Base-by-base conservation (phyloP, 2,329 filamentous ascomycete genomes). In the Colletotrichum tropicale region DNA sequence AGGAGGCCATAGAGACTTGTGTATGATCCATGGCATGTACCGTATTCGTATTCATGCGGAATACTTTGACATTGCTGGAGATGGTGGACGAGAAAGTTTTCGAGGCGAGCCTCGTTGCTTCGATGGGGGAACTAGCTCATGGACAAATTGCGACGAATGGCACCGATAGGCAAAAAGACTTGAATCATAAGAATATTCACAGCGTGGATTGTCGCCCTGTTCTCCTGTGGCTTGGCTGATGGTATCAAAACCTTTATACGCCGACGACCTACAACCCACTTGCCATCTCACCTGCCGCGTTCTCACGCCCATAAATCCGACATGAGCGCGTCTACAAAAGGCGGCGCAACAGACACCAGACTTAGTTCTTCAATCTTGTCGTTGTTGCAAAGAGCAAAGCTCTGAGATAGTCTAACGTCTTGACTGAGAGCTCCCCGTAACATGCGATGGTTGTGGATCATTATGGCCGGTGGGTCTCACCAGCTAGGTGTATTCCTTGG, bases 211-310 rank as follows among this genome's bases (percentile, higher is more conserved):
- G 16, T 43, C 38, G 1, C 38, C 8, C 8, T n/a, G 18, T 2
- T 43, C 38, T 3, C 3, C 3, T 43, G 18, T n/a, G 0, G 18
- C 1, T 43, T 2, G 0, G 18, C 18, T n/a, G 5, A 2, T 43
- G 9, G 1, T n/a, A 43, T 43, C 9, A 43, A 43, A 16, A 13
- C n/a, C 1, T 21, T 48, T 21, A 48, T 48, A 13, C 2, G 6
- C n/a, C 9, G n/a, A 8, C 10, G 0, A 21, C 3, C 18, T 48
- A 21, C n/a, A n/a, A n/a, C 2, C n/a, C n/a, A 7, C 21, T 8
- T 21, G 6, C 6, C n/a, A 13, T 13, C 6, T 1, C 6, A 0
- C 0, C 10, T 48, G 10, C 6, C 43, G 12, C n/a, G 6, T 4
- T 48, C n/a, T 48, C 0, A 48, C 4, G n/a, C 43, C 0, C n/a